Base-by-base conservation (phyloP, 352 stramenopile genomes). In the Aphanomyces invadans region DNA sequence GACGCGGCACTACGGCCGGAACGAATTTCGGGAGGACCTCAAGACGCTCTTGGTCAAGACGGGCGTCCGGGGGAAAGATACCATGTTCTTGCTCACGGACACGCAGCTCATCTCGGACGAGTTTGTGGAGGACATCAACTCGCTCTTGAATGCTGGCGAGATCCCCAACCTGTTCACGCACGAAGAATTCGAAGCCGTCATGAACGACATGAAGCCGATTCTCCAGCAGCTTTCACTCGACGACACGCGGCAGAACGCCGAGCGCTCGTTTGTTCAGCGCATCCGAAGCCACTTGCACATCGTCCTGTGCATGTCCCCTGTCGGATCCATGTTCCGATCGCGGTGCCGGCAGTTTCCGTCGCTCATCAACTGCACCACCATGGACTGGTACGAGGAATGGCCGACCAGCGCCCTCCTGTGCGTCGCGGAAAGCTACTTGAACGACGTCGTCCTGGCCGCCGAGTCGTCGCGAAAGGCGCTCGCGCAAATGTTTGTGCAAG, bases 41-140 rank as follows among this genome's bases (percentile, higher is more conserved):
- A 97, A 98, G 70, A 90, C 86, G 51, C 73, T 98, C 39, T 96
- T 98, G 89, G 80, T 97, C 33, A 89, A 79, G 15, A 87, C 95
- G 0, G 95, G 94, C n/a, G 87, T 98, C 0, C 74, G 90, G 10
- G 85, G 83, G 2, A 65, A 70, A 0, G 77, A 77, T 0, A 92
- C 79, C 0, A 85, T 96, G 0, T 98, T 98, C 66, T 71, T 98
- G 0, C 98, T 98, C 69, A 98, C 91, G 0, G 95, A 98, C 72
- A 96, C 85, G 12, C 94, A 98, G 73, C 97, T 98, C 57, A 87
- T 97, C 32, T 81, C 97, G 21, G 91, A 97, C 64, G 93, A 85
- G 46, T 97, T 98, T 62, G 73, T 98, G 2, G 95, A 98, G 65
- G 94, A 98, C 65, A 94, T 98, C 63, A 98, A 98, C 78, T 97